Percentiles rank a stretch among this genome's conserved stretches.
These are phyloP conservation scores for Herpetomonas samuelpessoai DNA, from an alignment of 208 protist species.

Conservation along the genomic window DNA sequence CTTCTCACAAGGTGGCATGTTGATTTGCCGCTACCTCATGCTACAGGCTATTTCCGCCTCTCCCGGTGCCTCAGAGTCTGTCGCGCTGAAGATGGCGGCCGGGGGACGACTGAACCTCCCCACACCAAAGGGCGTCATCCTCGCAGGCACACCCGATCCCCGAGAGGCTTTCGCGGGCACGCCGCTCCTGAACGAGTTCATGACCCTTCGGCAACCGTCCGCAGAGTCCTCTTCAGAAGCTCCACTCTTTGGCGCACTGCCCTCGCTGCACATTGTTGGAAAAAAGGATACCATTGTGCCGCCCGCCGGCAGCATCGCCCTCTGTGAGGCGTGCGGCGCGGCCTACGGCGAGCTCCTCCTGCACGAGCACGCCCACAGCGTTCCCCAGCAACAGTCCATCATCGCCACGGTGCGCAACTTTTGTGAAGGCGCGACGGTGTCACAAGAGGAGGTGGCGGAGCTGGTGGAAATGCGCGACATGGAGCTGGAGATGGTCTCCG, in stretches of 20 bases:
- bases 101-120: no score
- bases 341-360: slow-evolving; percentile 33
- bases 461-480: slow-evolving; percentile 28
- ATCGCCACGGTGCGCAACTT: slow-evolving; percentile 34
- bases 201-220: neutral
- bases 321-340: slow-evolving; percentile 53
- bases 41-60: slow-evolving; percentile 19
- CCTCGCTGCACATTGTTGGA: slow-evolving; percentile 80
- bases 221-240: neutral
- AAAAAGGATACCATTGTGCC: slow-evolving; percentile 69
- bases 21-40: slow-evolving; percentile 66
- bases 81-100: slow-evolving; percentile 14
- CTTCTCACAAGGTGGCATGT: slow-evolving; percentile 81
- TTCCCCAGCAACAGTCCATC: slow-evolving; percentile 60
- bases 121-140: slow-evolving; percentile 29
- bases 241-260: slow-evolving; percentile 39
- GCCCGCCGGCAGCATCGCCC: slow-evolving; percentile 47
- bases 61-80: slow-evolving; percentile 4
- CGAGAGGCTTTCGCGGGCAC: slow-evolving; percentile 35
- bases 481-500: slow-evolving; percentile 74
- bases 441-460: slow-evolving; percentile 14
- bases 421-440: slow-evolving; percentile 20
- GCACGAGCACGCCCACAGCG: slow-evolving; percentile 84
- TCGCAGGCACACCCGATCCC: slow-evolving; percentile 71
- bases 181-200: neutral